Conservation (phyloP, 2,329 filamentous ascomycete species). For the Diaporthe aspalathi region DNA sequence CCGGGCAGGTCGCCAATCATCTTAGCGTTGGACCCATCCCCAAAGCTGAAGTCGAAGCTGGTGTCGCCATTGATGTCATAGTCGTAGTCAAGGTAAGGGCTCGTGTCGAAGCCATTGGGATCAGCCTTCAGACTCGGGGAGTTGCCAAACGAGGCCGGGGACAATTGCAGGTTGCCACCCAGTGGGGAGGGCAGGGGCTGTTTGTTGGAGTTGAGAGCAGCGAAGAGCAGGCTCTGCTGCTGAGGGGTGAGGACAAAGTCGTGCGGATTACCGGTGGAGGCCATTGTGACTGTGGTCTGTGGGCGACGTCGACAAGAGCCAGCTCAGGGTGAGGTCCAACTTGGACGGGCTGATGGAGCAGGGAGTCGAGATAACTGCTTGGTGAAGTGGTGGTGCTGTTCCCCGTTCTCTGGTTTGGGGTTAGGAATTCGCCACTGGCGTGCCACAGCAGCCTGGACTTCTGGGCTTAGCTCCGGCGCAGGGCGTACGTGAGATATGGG, state of each 20-base stretch:
- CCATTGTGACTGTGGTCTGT: conserved; percentile 54
- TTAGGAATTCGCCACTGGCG: conserved; percentile 32
- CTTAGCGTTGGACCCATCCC: conserved; percentile 64
- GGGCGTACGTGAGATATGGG: conserved; percentile 7
- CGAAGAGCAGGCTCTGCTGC: conserved; percentile 80
- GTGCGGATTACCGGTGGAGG: conserved; percentile 61
- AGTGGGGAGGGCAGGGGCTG: conserved; percentile 51
- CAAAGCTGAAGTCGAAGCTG: conserved; percentile 79
- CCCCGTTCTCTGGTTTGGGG: conserved; percentile 30
- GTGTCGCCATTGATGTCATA: conserved; percentile 80
- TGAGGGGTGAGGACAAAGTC: conserved; percentile 79
- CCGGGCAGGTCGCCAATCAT: conserved; percentile 83
- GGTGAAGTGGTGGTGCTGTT: conserved; percentile 18
- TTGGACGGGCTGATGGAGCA: conserved; percentile 14
- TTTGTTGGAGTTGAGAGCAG: conserved; percentile 79
- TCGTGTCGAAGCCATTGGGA: conserved; percentile 72
- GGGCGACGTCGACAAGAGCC: conserved; percentile 17
- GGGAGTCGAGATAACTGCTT: not conserved
- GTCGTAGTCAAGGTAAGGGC: conserved; percentile 85
- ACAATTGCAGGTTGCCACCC: conserved; percentile 56
- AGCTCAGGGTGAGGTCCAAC: not conserved
- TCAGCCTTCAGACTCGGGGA: conserved; percentile 61
- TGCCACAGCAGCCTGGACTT: conserved; percentile 19
- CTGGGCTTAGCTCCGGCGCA: conserved; percentile 12
- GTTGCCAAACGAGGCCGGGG: conserved; percentile 61